Conservation (phyloP, 768 basidiomycete species). For the Russula abietina region DNA sequence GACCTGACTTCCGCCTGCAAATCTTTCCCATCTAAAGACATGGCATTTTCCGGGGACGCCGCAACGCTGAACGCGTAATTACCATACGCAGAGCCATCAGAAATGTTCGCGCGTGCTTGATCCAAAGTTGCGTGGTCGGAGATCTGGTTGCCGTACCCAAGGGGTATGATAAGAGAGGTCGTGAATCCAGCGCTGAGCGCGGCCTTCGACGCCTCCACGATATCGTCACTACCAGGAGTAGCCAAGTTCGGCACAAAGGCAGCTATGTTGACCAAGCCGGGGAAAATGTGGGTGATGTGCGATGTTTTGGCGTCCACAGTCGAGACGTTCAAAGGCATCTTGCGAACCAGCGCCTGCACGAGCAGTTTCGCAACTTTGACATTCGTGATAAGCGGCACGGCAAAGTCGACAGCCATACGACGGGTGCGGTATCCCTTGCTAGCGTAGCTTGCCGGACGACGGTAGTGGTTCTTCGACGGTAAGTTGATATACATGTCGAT, state of each 20-base stretch:
- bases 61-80: constrained; percentile 83
- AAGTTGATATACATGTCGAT: constrained; percentile 99
- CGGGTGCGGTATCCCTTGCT: constrained; percentile 96
- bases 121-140: constrained; percentile 65
- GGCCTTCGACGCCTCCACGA: constrained; percentile 66
- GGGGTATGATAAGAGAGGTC: constrained; percentile 70
- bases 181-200: constrained; percentile 90
- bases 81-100: constrained; percentile 60
- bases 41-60: constrained; percentile 63
- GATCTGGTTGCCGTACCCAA: constrained; percentile 56
- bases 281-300: constrained; percentile 83
- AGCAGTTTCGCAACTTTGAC: constrained; percentile 98
- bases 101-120: constrained; percentile 56
- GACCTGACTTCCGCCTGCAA: constrained; percentile 74
- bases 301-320: constrained; percentile 91
- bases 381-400: constrained; percentile 94
- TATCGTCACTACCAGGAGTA: constrained; percentile 47
- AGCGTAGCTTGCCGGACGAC: constrained; percentile 93
- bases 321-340: constrained; percentile 85
- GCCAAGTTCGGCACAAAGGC: constrained; percentile 77
- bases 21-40: constrained; percentile 57
- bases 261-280: constrained; percentile 84
- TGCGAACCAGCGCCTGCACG: constrained; percentile 86
- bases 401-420: constrained; percentile 98
- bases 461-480: constrained; percentile 95